Evolutionary conservation across 2,329 filamentous ascomycete species (phyloP).

Genomic region (Alternaria ethzedia): DNA sequence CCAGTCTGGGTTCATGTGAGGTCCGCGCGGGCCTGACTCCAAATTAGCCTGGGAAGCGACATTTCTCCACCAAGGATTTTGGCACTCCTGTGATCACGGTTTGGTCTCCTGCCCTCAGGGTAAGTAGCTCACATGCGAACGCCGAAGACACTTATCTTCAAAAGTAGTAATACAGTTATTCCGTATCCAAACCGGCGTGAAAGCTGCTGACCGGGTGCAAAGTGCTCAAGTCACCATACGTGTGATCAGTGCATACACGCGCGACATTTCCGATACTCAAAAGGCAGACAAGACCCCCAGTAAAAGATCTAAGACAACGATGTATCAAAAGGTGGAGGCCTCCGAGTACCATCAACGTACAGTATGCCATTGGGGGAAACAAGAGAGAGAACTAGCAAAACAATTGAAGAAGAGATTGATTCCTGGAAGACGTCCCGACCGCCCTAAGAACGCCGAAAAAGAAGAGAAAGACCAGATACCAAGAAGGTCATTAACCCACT

Average conservation of each 20-base stretch:
- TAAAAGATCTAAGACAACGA: not conserved
- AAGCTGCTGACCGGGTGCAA: not conserved
- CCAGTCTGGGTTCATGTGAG: conserved; percentile 29
- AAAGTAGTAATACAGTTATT: conserved; percentile 5
- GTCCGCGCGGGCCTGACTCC: conserved; percentile 36
- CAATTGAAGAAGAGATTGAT: conserved; percentile 18
- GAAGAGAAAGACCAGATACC: not conserved
- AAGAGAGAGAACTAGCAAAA: conserved; percentile 7
- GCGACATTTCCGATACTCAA: not conserved
- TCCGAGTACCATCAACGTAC: not conserved
- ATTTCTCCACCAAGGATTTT: conserved; percentile 9
- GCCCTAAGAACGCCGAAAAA: conserved; percentile 9
- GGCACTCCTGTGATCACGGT: not conserved
- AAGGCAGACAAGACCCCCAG: conserved; percentile 5
- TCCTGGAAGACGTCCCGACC: conserved; percentile 4
- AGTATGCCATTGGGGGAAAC: not conserved
- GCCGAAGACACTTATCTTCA: not conserved
- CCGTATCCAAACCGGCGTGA: not conserved
- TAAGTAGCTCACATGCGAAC: not conserved
- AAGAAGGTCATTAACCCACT: not conserved
- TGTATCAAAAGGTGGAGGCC: not conserved
- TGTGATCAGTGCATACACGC: not conserved
- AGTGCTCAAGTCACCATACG: not conserved
- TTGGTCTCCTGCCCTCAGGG: not conserved
- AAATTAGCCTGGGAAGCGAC: conserved; percentile 27